Base-by-base conservation (phyloP, 1,284 basidiomycete species). In the Pyrrhoderma noxium region DNA sequence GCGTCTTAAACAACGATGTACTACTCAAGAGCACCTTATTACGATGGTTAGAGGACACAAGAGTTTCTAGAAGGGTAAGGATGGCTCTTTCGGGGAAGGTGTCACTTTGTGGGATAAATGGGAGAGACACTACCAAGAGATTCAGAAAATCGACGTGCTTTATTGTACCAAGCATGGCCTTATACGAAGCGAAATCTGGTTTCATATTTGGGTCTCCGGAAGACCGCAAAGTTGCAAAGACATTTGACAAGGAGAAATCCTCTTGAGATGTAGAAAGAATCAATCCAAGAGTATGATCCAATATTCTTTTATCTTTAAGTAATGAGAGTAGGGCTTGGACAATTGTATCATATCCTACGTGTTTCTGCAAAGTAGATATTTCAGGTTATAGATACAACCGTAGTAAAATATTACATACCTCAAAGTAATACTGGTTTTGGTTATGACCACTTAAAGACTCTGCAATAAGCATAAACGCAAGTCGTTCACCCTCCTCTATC, bases 311-410 rank as follows among this genome's bases (percentile, higher is more conserved):
- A 58, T 82, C 72, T 4, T 65, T 64, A 13, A 79, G 62, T 31
- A 85, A 72, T 1, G 69, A 65, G 8, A 69, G 65, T 13, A 84
- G 65, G 0, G 85, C 79, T 51, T 79, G 70, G 7, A 71, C 69
- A 25, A 90, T 69, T 0, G 77, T 74, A 19, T 75, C 68, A 56
- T 83, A 88, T 2, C 84, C 83, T 8, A 89, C 80, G 52, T 74
- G 73, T 35, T 70, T 71, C 86, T 89, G 49, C 7, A 25, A 38
- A 8, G 7, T 11, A 31, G 11, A 11, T 8, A 38, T 19, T 37
- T 39, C 42, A 53, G 42, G 21, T 56, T 9, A 14, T 3, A 22
- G 21, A n/a, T 27, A 16, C 11, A 22, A 47, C 27, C 37, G 50
- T 46, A 48, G 1, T 34, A 8, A 36, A 11, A 5, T 5, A 31